Conservation (phyloP, 2,329 filamentous ascomycete species). For the Aspergillus bombycis region DNA sequence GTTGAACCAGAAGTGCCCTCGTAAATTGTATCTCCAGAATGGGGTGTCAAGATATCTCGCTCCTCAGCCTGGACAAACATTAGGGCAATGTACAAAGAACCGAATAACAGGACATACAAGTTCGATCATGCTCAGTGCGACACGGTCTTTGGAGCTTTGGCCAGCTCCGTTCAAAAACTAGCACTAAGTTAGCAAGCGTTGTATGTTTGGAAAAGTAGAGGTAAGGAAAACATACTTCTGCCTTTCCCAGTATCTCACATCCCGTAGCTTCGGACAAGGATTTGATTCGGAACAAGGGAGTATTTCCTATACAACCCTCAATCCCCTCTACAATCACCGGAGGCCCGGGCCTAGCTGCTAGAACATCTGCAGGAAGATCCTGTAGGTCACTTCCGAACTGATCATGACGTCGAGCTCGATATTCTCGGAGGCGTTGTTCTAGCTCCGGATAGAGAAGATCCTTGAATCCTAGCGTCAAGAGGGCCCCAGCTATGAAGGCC, state of each 20-base stretch:
- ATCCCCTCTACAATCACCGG: constrained; percentile 72
- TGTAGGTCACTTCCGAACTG: constrained; percentile 15
- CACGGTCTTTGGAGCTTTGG: constrained; percentile 90
- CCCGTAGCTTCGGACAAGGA: constrained; percentile 85
- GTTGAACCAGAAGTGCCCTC: constrained; percentile 97
- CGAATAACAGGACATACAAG: constrained; percentile 43
- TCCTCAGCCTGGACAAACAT: constrained; percentile 68
- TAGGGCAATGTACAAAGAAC: constrained; percentile 3
- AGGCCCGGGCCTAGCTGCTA: constrained; percentile 35
- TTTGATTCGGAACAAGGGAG: constrained; percentile 82
- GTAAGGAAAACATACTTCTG: constrained; percentile 61
- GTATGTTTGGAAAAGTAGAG: neutral
- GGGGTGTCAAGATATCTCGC: constrained; percentile 72
- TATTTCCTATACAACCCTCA: constrained; percentile 90
- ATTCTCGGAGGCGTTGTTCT: constrained; percentile 60
- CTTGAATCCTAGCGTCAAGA: constrained; percentile 76
- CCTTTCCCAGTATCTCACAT: constrained; percentile 88
- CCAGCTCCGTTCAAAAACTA: constrained; percentile 91
- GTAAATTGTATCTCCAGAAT: constrained; percentile 91
- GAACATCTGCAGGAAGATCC: constrained; percentile 15
- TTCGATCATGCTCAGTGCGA: constrained; percentile 86
- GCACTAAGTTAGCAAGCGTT: constrained; percentile 15
- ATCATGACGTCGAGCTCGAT: constrained; percentile 40
- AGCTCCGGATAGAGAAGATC: constrained; percentile 77
- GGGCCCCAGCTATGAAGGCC: constrained; percentile 76